Evolutionary conservation across 1,139 yeast species (phyloP).

Genomic region (Geotrichum citri-aurantii): DNA sequence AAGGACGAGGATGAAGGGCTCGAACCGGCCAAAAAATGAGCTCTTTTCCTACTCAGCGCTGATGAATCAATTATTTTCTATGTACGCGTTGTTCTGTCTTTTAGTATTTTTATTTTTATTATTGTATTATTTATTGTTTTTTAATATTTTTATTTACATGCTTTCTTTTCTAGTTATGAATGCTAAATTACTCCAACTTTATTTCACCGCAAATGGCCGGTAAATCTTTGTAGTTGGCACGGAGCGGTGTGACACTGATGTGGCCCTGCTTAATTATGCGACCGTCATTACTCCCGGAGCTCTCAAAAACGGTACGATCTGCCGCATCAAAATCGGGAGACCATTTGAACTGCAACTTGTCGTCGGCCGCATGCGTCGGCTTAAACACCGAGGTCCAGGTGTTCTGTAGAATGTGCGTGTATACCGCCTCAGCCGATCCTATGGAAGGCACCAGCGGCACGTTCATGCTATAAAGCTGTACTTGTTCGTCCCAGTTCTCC

Average conservation of each 20-base stretch:
- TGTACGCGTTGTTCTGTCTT: neutral
- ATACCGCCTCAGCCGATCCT: conserved; percentile 55
- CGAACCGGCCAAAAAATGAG: conserved; percentile 5
- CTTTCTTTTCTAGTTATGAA: neutral
- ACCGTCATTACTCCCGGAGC: conserved; percentile 46
- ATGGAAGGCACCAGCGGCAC: conserved; percentile 61
- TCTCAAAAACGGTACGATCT: conserved; percentile 51
- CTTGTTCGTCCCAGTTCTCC: conserved; percentile 48
- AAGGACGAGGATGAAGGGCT: conserved; percentile 25
- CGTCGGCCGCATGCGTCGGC: conserved; percentile 47
- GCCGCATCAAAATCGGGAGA: conserved; percentile 71
- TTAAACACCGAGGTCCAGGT: conserved; percentile 55
- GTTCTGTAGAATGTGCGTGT: conserved; percentile 73
- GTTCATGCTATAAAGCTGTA: conserved; percentile 74
- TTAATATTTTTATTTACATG: neutral
- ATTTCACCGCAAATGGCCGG: neutral
- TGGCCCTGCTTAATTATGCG: conserved; percentile 40
- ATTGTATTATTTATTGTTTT: neutral
- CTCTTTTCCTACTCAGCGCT: neutral
- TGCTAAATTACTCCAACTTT: neutral
- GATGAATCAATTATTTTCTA: neutral
- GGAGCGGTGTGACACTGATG: conserved; percentile 73
- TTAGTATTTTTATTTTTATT: neutral
- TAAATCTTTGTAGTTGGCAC: conserved; percentile 56
- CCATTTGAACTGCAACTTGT: conserved; percentile 55